These are phyloP conservation scores for Ceriops decandra DNA, from an alignment of 345 rosid species.

Conservation along the genomic window DNA sequence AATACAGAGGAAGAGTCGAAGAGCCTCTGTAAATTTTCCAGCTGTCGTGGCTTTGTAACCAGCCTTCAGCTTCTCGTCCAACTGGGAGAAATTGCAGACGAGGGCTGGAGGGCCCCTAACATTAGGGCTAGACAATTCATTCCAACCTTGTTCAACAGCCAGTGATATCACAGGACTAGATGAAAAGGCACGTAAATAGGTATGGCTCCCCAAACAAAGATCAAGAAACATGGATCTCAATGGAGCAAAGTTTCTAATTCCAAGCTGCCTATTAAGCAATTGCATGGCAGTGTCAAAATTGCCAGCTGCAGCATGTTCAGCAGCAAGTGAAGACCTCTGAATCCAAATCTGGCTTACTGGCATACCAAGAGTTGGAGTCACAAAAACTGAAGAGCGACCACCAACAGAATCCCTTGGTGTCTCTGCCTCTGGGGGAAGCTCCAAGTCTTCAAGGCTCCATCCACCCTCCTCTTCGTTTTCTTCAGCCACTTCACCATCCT, in stretches of 20 bases:
- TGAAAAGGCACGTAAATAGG: constrained; percentile 67
- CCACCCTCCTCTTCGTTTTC: constrained; percentile 75
- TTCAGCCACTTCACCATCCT: constrained; percentile 61
- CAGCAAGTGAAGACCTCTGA: constrained; percentile 84
- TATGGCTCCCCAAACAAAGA: constrained; percentile 72
- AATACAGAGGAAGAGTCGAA: constrained; percentile 61
- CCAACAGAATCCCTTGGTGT: constrained; percentile 61
- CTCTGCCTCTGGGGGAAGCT: constrained; percentile 78
- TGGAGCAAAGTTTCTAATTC: constrained; percentile 71
- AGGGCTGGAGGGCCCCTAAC: constrained; percentile 88
- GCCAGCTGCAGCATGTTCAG: constrained; percentile 91
- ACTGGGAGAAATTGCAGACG: constrained; percentile 66
- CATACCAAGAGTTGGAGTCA: constrained; percentile 84
- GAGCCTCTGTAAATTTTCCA: constrained; percentile 79
- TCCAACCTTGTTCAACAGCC: constrained; percentile 89
- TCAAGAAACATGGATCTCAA: constrained; percentile 69
- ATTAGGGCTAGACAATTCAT: constrained; percentile 68
- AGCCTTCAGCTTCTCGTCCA: constrained; percentile 84
- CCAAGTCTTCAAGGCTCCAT: constrained; percentile 93
- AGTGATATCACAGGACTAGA: constrained; percentile 72
- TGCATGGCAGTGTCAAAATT: constrained; percentile 92
- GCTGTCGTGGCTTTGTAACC: constrained; percentile 85
- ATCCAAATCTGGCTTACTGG: constrained; percentile 87
- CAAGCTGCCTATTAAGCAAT: constrained; percentile 83
- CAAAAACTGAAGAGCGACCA: constrained; percentile 61